These are phyloP conservation scores for Breynia disticha DNA, from an alignment of 441 rosid genomes.

Conservation along the genomic window DNA sequence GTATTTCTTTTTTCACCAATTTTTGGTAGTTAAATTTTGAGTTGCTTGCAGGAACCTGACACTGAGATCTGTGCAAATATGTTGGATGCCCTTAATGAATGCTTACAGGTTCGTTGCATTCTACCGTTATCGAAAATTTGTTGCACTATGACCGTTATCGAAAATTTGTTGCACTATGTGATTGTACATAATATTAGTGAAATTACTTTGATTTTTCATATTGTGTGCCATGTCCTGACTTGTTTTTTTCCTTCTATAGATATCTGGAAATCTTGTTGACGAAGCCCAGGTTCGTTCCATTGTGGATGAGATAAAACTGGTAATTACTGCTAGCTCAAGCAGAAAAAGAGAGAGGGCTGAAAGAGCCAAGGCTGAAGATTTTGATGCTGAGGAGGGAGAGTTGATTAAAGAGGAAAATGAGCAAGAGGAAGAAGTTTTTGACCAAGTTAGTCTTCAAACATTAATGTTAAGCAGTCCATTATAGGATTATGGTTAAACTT, in stretches of 20 bases:
- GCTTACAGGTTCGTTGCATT: slow-evolving; percentile 63
- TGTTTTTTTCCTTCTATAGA: slow-evolving; percentile 39
- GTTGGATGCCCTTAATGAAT: slow-evolving; percentile 95
- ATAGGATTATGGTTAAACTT: not conserved
- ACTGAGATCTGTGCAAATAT: slow-evolving; percentile 92
- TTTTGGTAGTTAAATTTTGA: slow-evolving; percentile 7
- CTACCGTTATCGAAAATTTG: not conserved
- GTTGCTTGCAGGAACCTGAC: slow-evolving; percentile 86
- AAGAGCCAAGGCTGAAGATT: slow-evolving; percentile 92
- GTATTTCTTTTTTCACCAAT: not conserved
- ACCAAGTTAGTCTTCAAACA: slow-evolving; percentile 52
- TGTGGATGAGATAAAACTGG: slow-evolving; percentile 89
- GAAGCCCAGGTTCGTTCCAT: slow-evolving; percentile 85
- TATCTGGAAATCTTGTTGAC: slow-evolving; percentile 69
- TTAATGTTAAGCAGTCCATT: not conserved
- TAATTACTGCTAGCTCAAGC: slow-evolving; percentile 92
- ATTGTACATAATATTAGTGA: not conserved
- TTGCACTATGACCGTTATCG: not conserved
- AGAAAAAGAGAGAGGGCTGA: slow-evolving; percentile 91
- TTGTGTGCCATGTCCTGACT: not conserved
- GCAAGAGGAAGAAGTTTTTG: slow-evolving; percentile 99
- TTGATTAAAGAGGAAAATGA: slow-evolving; percentile 98
- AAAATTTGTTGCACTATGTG: not conserved
- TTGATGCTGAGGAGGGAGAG: slow-evolving; percentile 97
- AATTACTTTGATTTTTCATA: not conserved